phyloP scores from a whole-genome alignment of 2,329 filamentous ascomycete genomes.

The Hypocrella siamensis region DNA sequence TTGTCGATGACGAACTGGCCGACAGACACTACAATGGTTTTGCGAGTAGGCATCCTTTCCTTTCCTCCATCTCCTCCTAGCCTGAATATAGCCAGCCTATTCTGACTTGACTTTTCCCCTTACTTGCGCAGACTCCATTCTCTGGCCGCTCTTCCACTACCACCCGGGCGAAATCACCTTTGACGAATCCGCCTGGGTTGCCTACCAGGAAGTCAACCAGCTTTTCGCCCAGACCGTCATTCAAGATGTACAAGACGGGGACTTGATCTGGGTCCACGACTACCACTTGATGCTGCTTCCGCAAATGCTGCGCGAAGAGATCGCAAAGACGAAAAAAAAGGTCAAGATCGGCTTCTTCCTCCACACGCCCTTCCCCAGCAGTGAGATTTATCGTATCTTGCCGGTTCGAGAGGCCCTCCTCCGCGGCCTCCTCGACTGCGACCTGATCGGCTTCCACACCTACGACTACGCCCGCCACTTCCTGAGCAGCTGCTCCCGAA shows the following conservation, averaged over 20 bases:
- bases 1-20: conserved; percentile 83
- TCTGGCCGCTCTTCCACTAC: conserved; percentile 98
- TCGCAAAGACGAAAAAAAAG: conserved; percentile 67
- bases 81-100: too few species aligned
- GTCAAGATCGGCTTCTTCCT: conserved; percentile 98
- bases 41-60: conserved; percentile 48
- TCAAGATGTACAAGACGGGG: conserved; percentile 78
- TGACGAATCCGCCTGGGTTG: conserved; percentile 85
- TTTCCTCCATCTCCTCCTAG: not conserved
- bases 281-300: conserved; percentile 97
- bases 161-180: conserved; percentile 97
- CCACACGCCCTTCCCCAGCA: conserved; percentile 92
- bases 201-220: conserved; percentile 84
- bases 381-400: conserved; percentile 90
- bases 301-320: conserved; percentile 84
- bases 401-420: conserved; percentile 84
- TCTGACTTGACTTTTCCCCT: too few species aligned
- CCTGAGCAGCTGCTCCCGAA: conserved; percentile 88
- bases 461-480: conserved; percentile 99
- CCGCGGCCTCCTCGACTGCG: conserved; percentile 77
- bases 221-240: conserved; percentile 81
- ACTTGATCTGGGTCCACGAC: conserved; percentile 96
- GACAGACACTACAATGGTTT: conserved; percentile 97
- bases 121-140: conserved; percentile 95
- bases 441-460: conserved; percentile 94